Conservation (phyloP, 352 stramenopile genomes). For the Globisporangium okanoganense region DNA sequence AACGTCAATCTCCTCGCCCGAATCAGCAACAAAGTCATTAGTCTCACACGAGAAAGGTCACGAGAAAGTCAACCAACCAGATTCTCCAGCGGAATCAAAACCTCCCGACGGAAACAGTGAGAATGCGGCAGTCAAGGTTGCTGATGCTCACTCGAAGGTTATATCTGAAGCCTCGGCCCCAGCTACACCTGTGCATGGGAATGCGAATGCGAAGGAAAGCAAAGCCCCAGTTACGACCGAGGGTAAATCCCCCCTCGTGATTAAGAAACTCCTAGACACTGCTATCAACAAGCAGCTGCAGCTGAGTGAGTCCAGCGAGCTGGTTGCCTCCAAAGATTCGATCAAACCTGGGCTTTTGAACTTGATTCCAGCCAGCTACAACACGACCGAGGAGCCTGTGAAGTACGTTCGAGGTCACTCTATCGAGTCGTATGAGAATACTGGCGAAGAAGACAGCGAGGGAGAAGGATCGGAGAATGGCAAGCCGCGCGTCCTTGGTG, state of each 20-base stretch:
- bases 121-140: neutral
- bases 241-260: neutral
- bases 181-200: neutral
- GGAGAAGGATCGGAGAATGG: neutral
- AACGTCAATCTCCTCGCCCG: neutral
- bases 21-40: neutral
- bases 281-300: constrained; percentile 9
- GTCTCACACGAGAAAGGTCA: neutral
- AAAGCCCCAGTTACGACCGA: neutral
- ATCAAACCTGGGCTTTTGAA: constrained; percentile 12
- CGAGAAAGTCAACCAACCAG: neutral
- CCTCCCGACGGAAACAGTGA: neutral
- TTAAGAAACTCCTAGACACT: neutral
- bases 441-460: neutral
- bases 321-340: neutral
- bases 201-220: neutral
- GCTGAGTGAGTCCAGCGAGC: neutral
- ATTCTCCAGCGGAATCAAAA: neutral
- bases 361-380: neutral
- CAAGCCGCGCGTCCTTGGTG: constrained; percentile 11
- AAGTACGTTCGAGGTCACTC: constrained; percentile 28
- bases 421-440: neutral
- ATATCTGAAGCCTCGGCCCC: too few species aligned
- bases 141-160: neutral
- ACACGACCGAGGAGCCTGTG: constrained; percentile 10